Evolutionary conservation across 2,329 filamentous ascomycete genomes (phyloP).

Genomic region (Epichloe brachyelytri): DNA sequence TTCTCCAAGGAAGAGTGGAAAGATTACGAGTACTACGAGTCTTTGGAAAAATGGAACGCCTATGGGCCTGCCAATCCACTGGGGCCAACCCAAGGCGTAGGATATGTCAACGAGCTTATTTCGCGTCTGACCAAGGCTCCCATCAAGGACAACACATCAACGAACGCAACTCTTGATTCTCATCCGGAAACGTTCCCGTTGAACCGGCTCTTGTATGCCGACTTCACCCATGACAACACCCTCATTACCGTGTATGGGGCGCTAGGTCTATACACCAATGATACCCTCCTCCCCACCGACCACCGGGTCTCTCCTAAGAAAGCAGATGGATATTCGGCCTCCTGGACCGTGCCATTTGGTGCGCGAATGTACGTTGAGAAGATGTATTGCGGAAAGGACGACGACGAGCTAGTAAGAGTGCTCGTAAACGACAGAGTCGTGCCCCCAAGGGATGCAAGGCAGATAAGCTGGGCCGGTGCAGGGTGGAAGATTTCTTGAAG

Average conservation of each 20-base stretch:
- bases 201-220: slow-evolving; percentile 57
- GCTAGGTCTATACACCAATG: slow-evolving; percentile 63
- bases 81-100: slow-evolving; percentile 74
- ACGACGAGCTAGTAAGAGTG: slow-evolving; percentile 62
- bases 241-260: slow-evolving; percentile 68
- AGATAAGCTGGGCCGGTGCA: slow-evolving; percentile 60
- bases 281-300: slow-evolving; percentile 37
- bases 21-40: slow-evolving; percentile 68
- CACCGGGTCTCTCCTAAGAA: slow-evolving; percentile 35
- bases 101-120: slow-evolving; percentile 78
- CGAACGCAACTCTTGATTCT: slow-evolving; percentile 64
- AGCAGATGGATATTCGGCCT: slow-evolving; percentile 57
- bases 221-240: slow-evolving; percentile 87
- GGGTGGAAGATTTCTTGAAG: slow-evolving; percentile 54
- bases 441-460: slow-evolving; percentile 56
- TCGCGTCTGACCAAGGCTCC: slow-evolving; percentile 59
- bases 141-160: slow-evolving; percentile 60
- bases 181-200: slow-evolving; percentile 61
- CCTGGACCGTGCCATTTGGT: slow-evolving; percentile 73
- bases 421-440: slow-evolving; percentile 77
- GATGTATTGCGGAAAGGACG: slow-evolving; percentile 47
- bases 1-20: slow-evolving; percentile 65
- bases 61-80: slow-evolving; percentile 65
- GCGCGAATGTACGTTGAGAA: slow-evolving; percentile 79
- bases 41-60: slow-evolving; percentile 74